Conservation (phyloP, 2,329 filamentous ascomycete species). For the Colletotrichum tanaceti region DNA sequence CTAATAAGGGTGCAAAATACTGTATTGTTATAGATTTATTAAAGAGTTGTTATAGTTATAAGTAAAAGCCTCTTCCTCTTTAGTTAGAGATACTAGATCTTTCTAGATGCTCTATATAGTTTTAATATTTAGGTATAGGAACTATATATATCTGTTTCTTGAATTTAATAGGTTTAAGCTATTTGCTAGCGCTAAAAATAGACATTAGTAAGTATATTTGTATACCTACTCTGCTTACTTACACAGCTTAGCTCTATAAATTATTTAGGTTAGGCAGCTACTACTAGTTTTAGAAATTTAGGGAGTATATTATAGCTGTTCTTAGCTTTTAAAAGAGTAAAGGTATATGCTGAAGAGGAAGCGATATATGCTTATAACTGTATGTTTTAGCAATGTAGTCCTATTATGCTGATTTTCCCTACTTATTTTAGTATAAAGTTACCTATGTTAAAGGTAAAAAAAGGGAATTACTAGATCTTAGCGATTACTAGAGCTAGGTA, state of each 20-base stretch:
- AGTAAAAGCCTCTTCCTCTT: no score
- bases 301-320: not conserved
- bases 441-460: no score
- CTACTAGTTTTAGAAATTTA: not conserved
- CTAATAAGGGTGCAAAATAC: no score
- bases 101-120: not conserved
- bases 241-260: not conserved
- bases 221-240: not conserved
- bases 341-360: no score
- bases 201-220: not conserved
- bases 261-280: not conserved
- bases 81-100: not conserved
- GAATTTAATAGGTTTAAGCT: not conserved
- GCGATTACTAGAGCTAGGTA: no score
- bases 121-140: not conserved
- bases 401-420: no score
- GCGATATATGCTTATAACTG: no score
- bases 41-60: no score
- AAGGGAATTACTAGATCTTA: no score
- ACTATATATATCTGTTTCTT: not conserved
- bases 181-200: not conserved
- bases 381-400: no score
- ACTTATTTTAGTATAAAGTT: no score
- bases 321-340: constrained; percentile 10
- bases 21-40: no score